Conservation (phyloP, 306 rosid species). For the Castanospermum australe region DNA sequence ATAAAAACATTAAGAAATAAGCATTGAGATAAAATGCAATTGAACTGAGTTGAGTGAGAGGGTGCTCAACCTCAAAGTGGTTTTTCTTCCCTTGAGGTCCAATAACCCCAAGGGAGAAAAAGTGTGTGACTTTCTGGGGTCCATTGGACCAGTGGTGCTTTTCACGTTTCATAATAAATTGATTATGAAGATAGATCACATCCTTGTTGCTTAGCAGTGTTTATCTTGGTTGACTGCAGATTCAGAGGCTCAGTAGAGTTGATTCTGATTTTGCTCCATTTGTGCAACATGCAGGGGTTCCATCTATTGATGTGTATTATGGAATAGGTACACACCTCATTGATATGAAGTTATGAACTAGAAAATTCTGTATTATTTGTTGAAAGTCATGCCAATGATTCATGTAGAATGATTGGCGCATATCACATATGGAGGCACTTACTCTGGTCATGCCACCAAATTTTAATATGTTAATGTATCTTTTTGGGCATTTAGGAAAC, state of each 20-base stretch:
- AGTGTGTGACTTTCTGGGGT: too few species aligned
- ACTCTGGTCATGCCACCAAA: not conserved
- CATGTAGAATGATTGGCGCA: not conserved
- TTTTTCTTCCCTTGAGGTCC: too few species aligned
- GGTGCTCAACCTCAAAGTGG: too few species aligned
- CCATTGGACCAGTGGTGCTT: too few species aligned
- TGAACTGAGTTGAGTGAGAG: too few species aligned
- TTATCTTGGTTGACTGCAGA: conserved; percentile 46
- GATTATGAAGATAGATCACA: not conserved
- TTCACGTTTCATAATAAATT: not conserved
- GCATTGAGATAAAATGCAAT: too few species aligned
- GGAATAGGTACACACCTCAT: conserved; percentile 53
- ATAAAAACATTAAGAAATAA: too few species aligned
- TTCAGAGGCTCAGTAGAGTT: conserved; percentile 51
- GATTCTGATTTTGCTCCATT: conserved; percentile 78
- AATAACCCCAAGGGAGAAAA: too few species aligned
- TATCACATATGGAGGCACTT: not conserved
- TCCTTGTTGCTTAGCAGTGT: not conserved
- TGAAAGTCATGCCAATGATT: not conserved
- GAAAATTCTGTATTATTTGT: not conserved
- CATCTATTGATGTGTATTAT: conserved; percentile 62
- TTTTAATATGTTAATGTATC: not conserved
- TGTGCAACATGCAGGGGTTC: conserved; percentile 74
- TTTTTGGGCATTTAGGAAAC: not conserved
- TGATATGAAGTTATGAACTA: not conserved